A percentile compares a stretch with the other conserved stretches of the same genome.
These are phyloP conservation scores for Naegleria fowleri DNA, from an alignment of 208 protist genomes.

Conservation along the genomic window DNA sequence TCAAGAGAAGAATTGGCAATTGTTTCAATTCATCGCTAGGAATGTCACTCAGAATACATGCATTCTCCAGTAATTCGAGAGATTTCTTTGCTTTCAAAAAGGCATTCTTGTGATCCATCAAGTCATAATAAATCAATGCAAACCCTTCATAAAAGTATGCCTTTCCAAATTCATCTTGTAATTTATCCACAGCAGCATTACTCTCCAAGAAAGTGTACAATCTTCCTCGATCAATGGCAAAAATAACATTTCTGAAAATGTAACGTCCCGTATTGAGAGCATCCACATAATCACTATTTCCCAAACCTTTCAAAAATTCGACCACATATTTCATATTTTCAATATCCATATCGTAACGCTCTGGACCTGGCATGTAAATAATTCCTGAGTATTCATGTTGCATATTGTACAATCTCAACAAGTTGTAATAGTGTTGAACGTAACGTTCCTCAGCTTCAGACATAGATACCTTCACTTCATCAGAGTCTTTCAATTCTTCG, in stretches of 20 bases:
- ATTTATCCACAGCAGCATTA: background rate
- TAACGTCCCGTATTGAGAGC: background rate
- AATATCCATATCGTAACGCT: conserved; percentile 9
- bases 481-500: background rate
- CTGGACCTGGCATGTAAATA: background rate
- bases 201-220: background rate
- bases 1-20: background rate
- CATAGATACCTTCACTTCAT: background rate
- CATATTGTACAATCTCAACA: background rate
- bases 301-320: background rate
- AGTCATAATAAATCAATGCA: conserved; percentile 7
- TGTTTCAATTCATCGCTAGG: background rate
- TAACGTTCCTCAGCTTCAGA: background rate
- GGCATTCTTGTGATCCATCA: background rate
- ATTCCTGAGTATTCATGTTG: conserved; percentile 24
- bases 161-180: background rate
- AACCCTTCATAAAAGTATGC: conserved; percentile 9
- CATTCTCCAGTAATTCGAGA: background rate
- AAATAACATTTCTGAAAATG: background rate
- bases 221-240: background rate
- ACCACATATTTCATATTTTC: conserved; percentile 25
- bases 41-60: background rate
- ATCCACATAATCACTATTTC: background rate
- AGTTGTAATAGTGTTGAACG: background rate
- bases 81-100: background rate